These are phyloP conservation scores for Puccinellia tenuiflora DNA, from an alignment of 176 grass and related monocot genomes.

Conservation along the genomic window DNA sequence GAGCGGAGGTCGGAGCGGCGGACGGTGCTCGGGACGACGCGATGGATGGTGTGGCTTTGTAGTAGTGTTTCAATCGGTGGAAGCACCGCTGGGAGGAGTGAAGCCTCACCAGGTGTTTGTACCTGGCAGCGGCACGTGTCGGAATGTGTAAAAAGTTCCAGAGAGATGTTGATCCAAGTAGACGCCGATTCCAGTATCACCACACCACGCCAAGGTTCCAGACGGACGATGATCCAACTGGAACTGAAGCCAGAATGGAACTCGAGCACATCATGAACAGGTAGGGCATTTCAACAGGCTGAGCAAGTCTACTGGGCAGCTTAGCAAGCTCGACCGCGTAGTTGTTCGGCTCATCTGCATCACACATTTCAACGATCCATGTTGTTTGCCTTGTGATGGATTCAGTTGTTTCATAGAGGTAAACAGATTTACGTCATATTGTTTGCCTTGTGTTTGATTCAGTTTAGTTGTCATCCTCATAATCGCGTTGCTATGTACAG, in stretches of 20 bases:
- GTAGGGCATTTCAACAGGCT: neutral
- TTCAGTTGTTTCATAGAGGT: neutral
- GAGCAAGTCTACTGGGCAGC: neutral
- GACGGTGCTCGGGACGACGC: neutral
- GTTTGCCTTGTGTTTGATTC: neutral
- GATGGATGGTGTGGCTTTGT: neutral
- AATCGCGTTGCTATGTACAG: neutral
- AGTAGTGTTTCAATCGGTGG: neutral
- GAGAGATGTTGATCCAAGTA: neutral
- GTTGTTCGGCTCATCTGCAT: too few species aligned
- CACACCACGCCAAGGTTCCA: neutral
- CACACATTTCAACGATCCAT: too few species aligned
- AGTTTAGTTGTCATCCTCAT: neutral
- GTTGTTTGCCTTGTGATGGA: too few species aligned
- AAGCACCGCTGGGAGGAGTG: neutral
- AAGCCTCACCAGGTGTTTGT: neutral
- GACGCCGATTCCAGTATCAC: neutral
- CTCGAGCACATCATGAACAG: neutral
- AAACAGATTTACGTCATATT: neutral
- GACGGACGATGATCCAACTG: neutral
- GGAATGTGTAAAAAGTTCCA: neutral
- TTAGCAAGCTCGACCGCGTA: neutral
- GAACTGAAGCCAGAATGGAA: neutral
- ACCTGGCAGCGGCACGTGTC: neutral
- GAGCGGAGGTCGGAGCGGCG: neutral